Evolutionary conservation across 2,329 filamentous ascomycete species (phyloP).

Genomic region (Dothistroma septosporum): DNA sequence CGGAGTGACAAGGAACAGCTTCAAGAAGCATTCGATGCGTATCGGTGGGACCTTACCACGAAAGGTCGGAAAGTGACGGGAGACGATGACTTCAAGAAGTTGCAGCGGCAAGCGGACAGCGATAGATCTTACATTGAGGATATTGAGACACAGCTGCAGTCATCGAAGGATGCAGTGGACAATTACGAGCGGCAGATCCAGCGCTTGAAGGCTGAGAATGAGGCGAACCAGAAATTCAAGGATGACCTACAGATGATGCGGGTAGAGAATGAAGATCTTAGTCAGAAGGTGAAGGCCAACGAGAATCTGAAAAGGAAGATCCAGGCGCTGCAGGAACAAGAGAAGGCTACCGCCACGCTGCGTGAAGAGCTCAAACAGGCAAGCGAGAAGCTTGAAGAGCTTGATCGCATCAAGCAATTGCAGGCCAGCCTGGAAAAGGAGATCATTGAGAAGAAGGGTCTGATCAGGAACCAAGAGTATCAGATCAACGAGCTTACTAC

Average conservation of each 20-base stretch:
- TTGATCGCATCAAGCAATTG: conserved; percentile 44
- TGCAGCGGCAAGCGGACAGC: conserved; percentile 42
- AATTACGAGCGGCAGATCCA: conserved; percentile 46
- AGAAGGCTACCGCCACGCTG: conserved; percentile 41
- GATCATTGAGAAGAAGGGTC: conserved; percentile 49
- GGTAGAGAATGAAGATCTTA: conserved; percentile 48
- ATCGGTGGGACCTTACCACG: conserved; percentile 43
- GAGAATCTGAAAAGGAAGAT: conserved; percentile 54
- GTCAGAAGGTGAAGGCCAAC: conserved; percentile 48
- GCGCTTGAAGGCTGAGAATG: conserved; percentile 40
- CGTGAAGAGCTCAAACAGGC: conserved; percentile 45
- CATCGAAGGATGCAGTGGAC: conserved; percentile 43
- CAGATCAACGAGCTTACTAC: conserved; percentile 51
- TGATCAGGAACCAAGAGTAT: conserved; percentile 49
- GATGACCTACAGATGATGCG: conserved; percentile 49
- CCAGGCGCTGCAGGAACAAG: conserved; percentile 47
- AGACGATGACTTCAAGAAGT: conserved; percentile 43
- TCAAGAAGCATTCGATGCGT: conserved; percentile 47
- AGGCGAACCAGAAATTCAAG: conserved; percentile 46
- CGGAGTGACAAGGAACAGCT: conserved; percentile 42
- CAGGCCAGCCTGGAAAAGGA: conserved; percentile 47
- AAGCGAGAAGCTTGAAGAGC: conserved; percentile 42
- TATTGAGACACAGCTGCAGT: conserved; percentile 45
- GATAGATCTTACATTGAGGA: conserved; percentile 50
- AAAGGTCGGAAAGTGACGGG: conserved; percentile 36